Evolutionary conservation across 495 filamentous ascomycete genomes (phyloP).

Genomic region (Copromyces sp.): DNA sequence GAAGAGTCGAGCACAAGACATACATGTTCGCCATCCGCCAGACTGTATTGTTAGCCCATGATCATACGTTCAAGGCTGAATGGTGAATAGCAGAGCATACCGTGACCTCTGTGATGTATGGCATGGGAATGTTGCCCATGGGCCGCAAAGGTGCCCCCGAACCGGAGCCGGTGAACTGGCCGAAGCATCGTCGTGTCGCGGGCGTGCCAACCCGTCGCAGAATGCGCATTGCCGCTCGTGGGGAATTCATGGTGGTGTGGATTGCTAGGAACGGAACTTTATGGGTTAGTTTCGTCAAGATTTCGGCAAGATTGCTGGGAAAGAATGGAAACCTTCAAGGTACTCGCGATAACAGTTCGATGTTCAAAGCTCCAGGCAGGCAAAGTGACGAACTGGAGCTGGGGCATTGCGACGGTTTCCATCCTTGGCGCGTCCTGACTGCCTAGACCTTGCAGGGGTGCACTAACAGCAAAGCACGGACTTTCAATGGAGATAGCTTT

Average conservation of each 20-base stretch:
- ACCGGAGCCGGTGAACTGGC: constrained; percentile 19
- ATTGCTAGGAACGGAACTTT: too few relatives aligned
- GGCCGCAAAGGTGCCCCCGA: constrained; percentile 18
- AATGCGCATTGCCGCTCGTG: constrained; percentile 24
- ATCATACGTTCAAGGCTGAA: background rate
- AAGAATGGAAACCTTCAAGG: background rate
- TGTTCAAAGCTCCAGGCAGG: background rate
- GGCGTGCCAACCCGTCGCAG: constrained; percentile 16
- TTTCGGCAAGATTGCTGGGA: background rate
- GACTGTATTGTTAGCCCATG: constrained; percentile 49
- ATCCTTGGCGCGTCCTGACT: background rate
- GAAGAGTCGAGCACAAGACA: constrained; percentile 20
- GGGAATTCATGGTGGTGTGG: constrained; percentile 19
- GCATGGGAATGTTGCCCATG: constrained; percentile 53
- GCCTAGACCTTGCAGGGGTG: background rate
- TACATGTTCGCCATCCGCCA: constrained; percentile 87
- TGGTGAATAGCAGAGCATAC: constrained; percentile 40
- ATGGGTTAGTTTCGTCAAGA: background rate
- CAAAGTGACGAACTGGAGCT: background rate
- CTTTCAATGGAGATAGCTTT: background rate
- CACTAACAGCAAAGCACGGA: background rate
- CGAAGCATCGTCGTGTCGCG: constrained; percentile 26
- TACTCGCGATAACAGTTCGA: background rate
- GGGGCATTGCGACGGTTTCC: background rate
- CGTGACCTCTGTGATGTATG: constrained; percentile 69